phyloP scores from a whole-genome alignment of 257 asterid species.

The Leptodermis oblonga region DNA sequence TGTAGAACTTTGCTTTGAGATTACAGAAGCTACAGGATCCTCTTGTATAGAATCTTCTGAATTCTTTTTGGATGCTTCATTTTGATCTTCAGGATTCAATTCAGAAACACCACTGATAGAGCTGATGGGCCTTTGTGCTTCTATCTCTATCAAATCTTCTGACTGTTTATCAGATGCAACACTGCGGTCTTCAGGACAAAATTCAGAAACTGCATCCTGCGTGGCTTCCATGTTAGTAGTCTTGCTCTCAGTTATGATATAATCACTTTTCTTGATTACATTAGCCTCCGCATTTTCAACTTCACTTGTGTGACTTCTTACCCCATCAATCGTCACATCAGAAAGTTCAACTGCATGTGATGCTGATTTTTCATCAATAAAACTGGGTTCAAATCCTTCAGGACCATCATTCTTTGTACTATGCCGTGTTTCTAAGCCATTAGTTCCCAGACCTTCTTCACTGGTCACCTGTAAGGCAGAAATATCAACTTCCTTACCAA shows the following conservation, averaged over 20 bases:
- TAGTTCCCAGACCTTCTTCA: slow-evolving; percentile 4
- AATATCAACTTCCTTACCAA: slow-evolving; percentile 18
- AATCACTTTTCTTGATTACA: slow-evolving; percentile 15
- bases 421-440: slow-evolving; percentile 9
- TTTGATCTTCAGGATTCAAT: slow-evolving; percentile 18
- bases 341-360: slow-evolving; percentile 14
- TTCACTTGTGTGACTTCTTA: slow-evolving; percentile 12
- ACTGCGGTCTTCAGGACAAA: slow-evolving; percentile 8
- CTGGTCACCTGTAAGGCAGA: slow-evolving; percentile 4
- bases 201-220: slow-evolving; percentile 1
- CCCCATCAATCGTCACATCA: slow-evolving; percentile 23
- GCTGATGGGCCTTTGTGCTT: slow-evolving; percentile 14
- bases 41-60: slow-evolving; percentile 16
- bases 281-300: slow-evolving; percentile 19
- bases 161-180: slow-evolving; percentile 15
- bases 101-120: slow-evolving; percentile 14
- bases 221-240: slow-evolving; percentile 11
- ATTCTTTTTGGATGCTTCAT: slow-evolving; percentile 19
- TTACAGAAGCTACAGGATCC: slow-evolving; percentile 27
- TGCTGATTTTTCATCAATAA: slow-evolving; percentile 13
- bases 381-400: slow-evolving; percentile 17
- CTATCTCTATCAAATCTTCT: neutral
- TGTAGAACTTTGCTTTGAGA: slow-evolving; percentile 23
- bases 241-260: slow-evolving; percentile 19
- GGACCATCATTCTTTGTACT: neutral